A percentile compares a stretch with the other conserved stretches of the same genome.
phyloP scores from a whole-genome alignment of 306 rosid species.

The Ceratonia siliqua region DNA sequence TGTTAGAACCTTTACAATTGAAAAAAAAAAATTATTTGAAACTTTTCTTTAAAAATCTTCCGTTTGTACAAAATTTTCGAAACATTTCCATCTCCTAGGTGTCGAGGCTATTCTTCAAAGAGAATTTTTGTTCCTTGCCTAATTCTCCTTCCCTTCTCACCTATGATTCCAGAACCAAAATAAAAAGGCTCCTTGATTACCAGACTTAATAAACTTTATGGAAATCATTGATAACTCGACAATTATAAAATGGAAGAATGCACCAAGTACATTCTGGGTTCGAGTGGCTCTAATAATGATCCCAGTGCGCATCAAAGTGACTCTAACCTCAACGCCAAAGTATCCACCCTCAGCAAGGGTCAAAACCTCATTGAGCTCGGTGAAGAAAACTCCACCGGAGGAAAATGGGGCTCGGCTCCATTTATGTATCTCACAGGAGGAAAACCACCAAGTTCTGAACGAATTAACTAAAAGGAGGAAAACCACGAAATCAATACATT shows the following conservation, averaged over 20 bases:
- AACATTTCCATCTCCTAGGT: no score
- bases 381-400: slow-evolving; percentile 80
- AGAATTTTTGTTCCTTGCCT: no score
- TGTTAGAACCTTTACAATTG: no score
- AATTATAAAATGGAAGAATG: background rate
- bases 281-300: slow-evolving; percentile 62
- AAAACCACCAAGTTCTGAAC: no score
- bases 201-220: background rate
- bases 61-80: no score
- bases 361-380: slow-evolving; percentile 73
- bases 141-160: slow-evolving; percentile 66
- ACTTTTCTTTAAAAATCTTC: no score
- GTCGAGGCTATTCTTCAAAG: no score
- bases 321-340: slow-evolving; percentile 82
- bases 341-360: slow-evolving; percentile 76
- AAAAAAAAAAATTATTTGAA: no score
- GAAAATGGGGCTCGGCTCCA: no score
- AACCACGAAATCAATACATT: no score
- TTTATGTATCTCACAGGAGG: no score
- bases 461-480: no score
- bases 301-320: slow-evolving; percentile 75
- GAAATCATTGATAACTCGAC: background rate
- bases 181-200: background rate
- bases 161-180: slow-evolving; percentile 24
- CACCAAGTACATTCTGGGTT: slow-evolving; percentile 61